Conservation (phyloP, 2,329 filamentous ascomycete species). For the Talaromyces sp. region DNA sequence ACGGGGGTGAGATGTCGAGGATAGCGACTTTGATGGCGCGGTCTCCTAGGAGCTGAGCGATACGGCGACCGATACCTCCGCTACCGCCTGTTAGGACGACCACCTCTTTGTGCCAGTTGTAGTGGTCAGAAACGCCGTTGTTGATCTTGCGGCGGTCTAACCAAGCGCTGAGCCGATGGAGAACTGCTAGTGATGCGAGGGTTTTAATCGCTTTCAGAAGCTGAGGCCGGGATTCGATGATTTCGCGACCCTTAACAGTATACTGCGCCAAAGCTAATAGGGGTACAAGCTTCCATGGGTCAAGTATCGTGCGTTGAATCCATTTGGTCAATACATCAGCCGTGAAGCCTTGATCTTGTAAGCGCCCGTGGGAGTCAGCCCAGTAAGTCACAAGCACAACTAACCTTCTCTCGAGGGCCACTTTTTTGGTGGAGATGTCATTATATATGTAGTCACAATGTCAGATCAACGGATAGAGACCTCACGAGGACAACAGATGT, state of each 20-base stretch:
- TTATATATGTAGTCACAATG: conserved; percentile 8
- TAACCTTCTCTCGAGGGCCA: conserved; percentile 41
- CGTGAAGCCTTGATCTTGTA: conserved; percentile 51
- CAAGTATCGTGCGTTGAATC: conserved; percentile 63
- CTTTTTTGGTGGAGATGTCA: conserved; percentile 17
- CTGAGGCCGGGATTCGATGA: conserved; percentile 57
- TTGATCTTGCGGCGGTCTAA: conserved; percentile 56
- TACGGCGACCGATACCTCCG: conserved; percentile 69
- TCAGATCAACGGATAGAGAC: too few relatives aligned
- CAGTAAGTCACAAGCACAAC: not conserved
- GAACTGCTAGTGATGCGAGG: conserved; percentile 57
- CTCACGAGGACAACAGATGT: not conserved
- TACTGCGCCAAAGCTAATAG: conserved; percentile 65
- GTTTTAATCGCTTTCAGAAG: conserved; percentile 57
- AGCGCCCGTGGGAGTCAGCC: not conserved
- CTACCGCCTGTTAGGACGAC: conserved; percentile 75
- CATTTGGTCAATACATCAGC: conserved; percentile 62
- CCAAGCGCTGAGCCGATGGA: conserved; percentile 53
- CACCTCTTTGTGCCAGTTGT: conserved; percentile 66
- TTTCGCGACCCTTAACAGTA: conserved; percentile 62
- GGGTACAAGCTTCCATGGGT: conserved; percentile 66
- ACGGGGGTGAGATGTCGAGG: conserved; percentile 55
- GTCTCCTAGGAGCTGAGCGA: conserved; percentile 68
- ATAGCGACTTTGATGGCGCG: conserved; percentile 69
- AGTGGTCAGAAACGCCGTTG: conserved; percentile 42